Evolutionary conservation across 208 protist species (phyloP).

Genomic region (Wallacemonas sp.): DNA sequence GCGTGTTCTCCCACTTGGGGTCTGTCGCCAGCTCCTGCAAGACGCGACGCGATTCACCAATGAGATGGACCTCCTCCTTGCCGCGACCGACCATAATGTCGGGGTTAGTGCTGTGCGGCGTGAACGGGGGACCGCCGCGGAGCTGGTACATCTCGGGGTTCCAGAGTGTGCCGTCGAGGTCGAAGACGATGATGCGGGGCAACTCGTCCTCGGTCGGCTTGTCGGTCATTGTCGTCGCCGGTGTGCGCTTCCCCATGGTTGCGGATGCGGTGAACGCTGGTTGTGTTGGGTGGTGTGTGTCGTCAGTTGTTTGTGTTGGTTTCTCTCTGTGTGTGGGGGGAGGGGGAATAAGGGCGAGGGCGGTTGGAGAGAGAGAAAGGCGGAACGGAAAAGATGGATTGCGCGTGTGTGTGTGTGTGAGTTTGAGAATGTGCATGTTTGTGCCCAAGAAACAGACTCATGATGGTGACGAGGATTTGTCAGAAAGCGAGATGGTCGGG

Average conservation of each 20-base stretch:
- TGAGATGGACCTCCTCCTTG: conserved; percentile 61
- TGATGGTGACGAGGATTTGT: too few species aligned
- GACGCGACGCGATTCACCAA: conserved; percentile 77
- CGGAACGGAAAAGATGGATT: too few species aligned
- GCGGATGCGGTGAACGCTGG: not conserved
- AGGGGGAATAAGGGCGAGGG: too few species aligned
- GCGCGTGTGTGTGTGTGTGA: too few species aligned
- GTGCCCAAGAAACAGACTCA: too few species aligned
- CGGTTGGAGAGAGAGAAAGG: too few species aligned
- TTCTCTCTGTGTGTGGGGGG: too few species aligned
- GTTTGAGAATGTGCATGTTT: too few species aligned
- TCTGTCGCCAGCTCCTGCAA: conserved; percentile 56
- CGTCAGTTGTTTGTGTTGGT: too few species aligned
- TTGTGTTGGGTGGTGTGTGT: not conserved
- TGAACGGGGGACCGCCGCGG: conserved; percentile 80
- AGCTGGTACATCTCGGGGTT: conserved; percentile 91
- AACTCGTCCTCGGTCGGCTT: conserved; percentile 22
- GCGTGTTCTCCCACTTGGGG: conserved; percentile 53
- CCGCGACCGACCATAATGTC: conserved; percentile 59
- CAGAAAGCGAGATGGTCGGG: not conserved
- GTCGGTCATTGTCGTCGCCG: not conserved
- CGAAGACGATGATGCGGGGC: conserved; percentile 87
- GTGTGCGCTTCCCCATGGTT: conserved; percentile 5
- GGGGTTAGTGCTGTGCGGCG: conserved; percentile 31
- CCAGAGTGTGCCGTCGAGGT: conserved; percentile 92